Conservation (phyloP, 2,329 filamentous ascomycete species). For the Trichophyton schoenleinii region DNA sequence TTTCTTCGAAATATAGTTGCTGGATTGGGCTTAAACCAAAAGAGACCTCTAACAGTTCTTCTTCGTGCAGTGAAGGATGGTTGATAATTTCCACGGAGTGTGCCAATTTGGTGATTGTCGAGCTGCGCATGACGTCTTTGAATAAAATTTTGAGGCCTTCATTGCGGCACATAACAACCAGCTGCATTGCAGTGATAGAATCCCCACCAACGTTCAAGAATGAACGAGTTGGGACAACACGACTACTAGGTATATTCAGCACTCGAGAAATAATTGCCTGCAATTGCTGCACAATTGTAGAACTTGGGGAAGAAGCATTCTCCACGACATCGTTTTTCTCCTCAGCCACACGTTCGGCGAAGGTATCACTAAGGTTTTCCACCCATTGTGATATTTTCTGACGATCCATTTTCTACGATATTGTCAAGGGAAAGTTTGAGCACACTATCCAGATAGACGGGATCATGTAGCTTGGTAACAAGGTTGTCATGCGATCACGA, state of each 20-base stretch:
- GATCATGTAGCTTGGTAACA: slow-evolving; percentile 22
- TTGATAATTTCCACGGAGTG: not conserved
- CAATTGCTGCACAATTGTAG: not conserved
- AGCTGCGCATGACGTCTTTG: slow-evolving; percentile 4
- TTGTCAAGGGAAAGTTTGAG: slow-evolving; percentile 24
- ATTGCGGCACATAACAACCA: not conserved
- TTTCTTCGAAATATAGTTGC: slow-evolving; percentile 12
- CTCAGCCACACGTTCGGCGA: too few relatives aligned
- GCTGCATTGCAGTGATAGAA: slow-evolving; percentile 27
- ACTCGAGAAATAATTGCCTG: not conserved
- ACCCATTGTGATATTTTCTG: slow-evolving; percentile 16
- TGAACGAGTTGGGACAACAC: not conserved
- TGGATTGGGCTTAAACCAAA: slow-evolving; percentile 15
- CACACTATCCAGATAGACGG: slow-evolving; percentile 29
- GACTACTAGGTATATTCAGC: not conserved
- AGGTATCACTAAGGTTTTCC: not conserved
- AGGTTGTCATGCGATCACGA: slow-evolving; percentile 11
- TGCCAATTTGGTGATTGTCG: not conserved
- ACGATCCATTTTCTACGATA: slow-evolving; percentile 29
- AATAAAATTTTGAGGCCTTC: slow-evolving; percentile 1
- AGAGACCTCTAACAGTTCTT: slow-evolving; percentile 12
- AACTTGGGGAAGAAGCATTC: not conserved
- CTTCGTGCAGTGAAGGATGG: not conserved
- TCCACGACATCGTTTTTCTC: not conserved
- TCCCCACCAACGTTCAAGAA: slow-evolving; percentile 22